These are phyloP conservation scores for Inonotus obliquus DNA, from an alignment of 1,284 basidiomycete genomes.

Conservation along the genomic window DNA sequence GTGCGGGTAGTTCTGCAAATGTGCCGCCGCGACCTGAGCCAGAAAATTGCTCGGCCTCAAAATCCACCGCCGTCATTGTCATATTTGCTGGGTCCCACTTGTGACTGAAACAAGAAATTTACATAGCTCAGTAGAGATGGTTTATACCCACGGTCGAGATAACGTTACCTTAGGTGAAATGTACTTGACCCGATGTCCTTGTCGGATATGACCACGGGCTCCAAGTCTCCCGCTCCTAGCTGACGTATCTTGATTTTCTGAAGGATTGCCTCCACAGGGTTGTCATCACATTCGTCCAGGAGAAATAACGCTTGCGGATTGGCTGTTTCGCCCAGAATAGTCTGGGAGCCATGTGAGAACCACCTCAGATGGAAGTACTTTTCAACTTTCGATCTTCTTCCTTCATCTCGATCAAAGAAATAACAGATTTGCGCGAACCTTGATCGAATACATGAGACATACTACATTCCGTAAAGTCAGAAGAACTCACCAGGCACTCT, in stretches of 20 bases:
- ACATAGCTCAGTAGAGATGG: no score
- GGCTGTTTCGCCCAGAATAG: slow-evolving; percentile 56
- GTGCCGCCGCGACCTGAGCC: slow-evolving; percentile 32
- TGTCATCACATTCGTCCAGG: slow-evolving; percentile 50
- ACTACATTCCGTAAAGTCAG: not conserved
- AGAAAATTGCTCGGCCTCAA: slow-evolving; percentile 38
- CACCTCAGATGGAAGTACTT: slow-evolving; percentile 63
- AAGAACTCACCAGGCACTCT: not conserved
- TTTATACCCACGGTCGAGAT: not conserved
- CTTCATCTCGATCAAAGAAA: slow-evolving; percentile 42
- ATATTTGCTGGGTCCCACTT: slow-evolving; percentile 5
- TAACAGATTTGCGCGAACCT: slow-evolving; percentile 66
- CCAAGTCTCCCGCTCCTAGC: slow-evolving; percentile 37
- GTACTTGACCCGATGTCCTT: slow-evolving; percentile 8
- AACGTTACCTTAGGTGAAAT: slow-evolving; percentile 12
- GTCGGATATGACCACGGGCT: slow-evolving; percentile 36
- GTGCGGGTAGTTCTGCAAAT: not conserved
- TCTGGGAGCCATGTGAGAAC: slow-evolving; percentile 61
- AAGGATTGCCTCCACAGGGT: slow-evolving; percentile 45
- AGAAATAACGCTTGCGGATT: slow-evolving; percentile 55
- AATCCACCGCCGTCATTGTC: slow-evolving; percentile 11
- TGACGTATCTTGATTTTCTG: slow-evolving; percentile 47
- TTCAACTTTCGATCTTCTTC: slow-evolving; percentile 18
- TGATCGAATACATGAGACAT: not conserved
- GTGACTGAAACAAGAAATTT: not conserved